A percentile compares a stretch with the other conserved stretches of the same genome.
These are phyloP conservation scores for Madurella fahalii DNA, from an alignment of 2,329 filamentous ascomycete species.

Conservation along the genomic window DNA sequence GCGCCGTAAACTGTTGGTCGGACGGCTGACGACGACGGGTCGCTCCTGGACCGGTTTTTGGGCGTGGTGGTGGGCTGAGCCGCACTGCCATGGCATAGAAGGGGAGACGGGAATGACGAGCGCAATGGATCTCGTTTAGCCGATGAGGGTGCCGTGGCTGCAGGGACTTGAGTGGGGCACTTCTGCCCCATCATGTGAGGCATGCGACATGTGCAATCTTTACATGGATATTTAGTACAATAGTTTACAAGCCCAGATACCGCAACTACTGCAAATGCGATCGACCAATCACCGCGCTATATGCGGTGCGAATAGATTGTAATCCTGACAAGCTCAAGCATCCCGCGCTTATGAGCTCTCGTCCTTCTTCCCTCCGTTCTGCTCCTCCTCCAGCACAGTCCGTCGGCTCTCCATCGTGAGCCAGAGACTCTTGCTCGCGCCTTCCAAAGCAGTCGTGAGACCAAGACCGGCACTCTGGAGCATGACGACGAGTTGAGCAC, in stretches of 20 bases:
- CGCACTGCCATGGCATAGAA: neutral
- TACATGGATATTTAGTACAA: conserved; percentile 13
- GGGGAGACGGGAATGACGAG: conserved; percentile 13
- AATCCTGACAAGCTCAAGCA: neutral
- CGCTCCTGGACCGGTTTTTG: neutral
- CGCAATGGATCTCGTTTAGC: conserved; percentile 11
- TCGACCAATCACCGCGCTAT: conserved; percentile 8
- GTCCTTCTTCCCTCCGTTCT: conserved; percentile 32
- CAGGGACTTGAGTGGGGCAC: neutral
- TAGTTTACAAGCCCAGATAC: conserved; percentile 18
- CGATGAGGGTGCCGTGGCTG: conserved; percentile 11
- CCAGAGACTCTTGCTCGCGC: conserved; percentile 76
- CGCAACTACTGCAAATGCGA: conserved; percentile 15
- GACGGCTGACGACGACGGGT: neutral
- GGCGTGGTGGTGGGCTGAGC: conserved; percentile 12
- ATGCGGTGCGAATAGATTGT: conserved; percentile 10
- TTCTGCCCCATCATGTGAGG: neutral
- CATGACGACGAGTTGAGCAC: conserved; percentile 75
- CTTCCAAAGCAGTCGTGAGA: conserved; percentile 74
- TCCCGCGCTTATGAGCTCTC: conserved; percentile 19
- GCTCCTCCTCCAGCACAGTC: conserved; percentile 74
- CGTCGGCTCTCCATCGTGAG: conserved; percentile 81
- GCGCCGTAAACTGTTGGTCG: neutral
- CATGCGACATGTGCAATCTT: neutral
- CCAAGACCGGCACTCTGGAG: conserved; percentile 76